Evolutionary conservation across 352 stramenopile genomes (phyloP).

Genomic region (Pythium coloratum): DNA sequence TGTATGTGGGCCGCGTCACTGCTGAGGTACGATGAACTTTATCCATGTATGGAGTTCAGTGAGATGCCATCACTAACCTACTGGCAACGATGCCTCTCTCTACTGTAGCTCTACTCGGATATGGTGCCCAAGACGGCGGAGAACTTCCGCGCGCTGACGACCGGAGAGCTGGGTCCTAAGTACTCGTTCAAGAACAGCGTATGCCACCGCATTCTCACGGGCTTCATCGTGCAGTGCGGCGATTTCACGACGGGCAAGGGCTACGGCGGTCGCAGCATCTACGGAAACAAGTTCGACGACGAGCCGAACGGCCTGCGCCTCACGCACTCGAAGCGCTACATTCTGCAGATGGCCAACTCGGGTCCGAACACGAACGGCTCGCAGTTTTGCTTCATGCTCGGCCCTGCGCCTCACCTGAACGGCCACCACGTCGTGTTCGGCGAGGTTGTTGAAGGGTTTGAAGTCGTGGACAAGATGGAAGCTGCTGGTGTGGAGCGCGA

Average conservation of each 20-base stretch:
- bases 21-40: constrained; percentile 42
- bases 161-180: constrained; percentile 92
- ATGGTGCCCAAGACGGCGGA: constrained; percentile 97
- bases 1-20: constrained; percentile 67
- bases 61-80: neutral
- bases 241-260: constrained; percentile 94
- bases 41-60: neutral
- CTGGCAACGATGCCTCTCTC: neutral
- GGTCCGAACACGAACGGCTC: constrained; percentile 97
- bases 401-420: constrained; percentile 67
- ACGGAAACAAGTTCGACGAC: constrained; percentile 97
- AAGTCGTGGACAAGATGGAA: constrained; percentile 86
- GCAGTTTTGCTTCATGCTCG: constrained; percentile 99
- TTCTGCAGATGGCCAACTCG: constrained; percentile 97
- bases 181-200: constrained; percentile 96
- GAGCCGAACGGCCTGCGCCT: constrained; percentile 91
- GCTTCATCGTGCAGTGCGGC: constrained; percentile 98
- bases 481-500: constrained; percentile 57
- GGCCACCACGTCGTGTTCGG: constrained; percentile 86
- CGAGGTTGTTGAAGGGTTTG: constrained; percentile 82
- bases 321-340: constrained; percentile 79
- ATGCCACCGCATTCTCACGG: constrained; percentile 98
- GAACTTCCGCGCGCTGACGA: constrained; percentile 97
- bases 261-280: constrained; percentile 97
- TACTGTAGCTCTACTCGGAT: constrained; percentile 88